Evolutionary conservation across 2,329 filamentous ascomycete genomes (phyloP), one percentile per base, ranked within the genome.

Genomic region (Aureobasidium sp.): DNA sequence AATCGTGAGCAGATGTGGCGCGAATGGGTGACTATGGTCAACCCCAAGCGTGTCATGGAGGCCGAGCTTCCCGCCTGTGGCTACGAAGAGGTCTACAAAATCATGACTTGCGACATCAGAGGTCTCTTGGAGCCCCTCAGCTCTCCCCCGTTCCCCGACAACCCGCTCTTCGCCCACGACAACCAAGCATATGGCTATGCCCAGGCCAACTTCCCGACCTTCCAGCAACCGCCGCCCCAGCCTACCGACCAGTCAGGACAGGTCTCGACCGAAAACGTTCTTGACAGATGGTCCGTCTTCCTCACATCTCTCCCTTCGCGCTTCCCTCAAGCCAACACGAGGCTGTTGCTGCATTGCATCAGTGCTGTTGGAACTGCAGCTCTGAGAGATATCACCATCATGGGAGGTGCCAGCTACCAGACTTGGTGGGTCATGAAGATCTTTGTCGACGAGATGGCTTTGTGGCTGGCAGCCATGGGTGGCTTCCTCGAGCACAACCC

Each of bases 381-480:
- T 19, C 84, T 94, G 77, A 82, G 90, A 59, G 90, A 95, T 67
- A 82, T 95, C 61, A 94, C 89, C 0, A 85, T 94, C 54, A 81
- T 84, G 42, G 86, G 88, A 65, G 88, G 87, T 19, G 84, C 86
- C 69, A 92, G 88, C 69, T 95, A 93, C 69, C 87, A 89, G n/a
- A 86, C 88, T 6, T 95, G 90, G 90, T 94, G 89, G 89, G 89
- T 96, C 61, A 91, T 91, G 3, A 96, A 96, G 72, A 92, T 93
- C 61, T 97, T 93, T 80, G 83, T 96, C 57, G 92, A 96, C 69
- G 93, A 97, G 75, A 95, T 95, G 89, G 84, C 91, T 53, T 81
- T 88, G 61, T 96, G 95, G 81, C 79, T 96, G 66, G 90, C 90
- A 0, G 90, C 95, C 68, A 86, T 92, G 67, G 93, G 92, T 54